Percentiles rank a stretch among this genome's conserved stretches.
phyloP scores from a whole-genome alignment of 2,329 filamentous ascomycete species.

The Alternaria viburni region DNA sequence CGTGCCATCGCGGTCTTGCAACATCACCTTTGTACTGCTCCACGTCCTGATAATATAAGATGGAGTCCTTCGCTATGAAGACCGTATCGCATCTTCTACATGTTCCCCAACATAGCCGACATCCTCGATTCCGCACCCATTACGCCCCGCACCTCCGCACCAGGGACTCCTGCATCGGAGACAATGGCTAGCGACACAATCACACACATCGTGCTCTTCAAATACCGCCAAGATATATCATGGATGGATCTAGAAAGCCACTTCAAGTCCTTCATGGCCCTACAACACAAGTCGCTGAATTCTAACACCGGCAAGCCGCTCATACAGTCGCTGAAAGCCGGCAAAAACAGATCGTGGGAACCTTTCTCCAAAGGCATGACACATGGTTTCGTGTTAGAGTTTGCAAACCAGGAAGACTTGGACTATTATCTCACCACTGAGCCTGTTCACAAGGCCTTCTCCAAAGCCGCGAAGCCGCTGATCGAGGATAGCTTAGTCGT shows the following conservation, averaged over 20 bases:
- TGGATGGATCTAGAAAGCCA: constrained; percentile 42
- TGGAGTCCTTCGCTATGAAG: not conserved
- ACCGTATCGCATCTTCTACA: not conserved
- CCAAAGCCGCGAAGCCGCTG: constrained; percentile 31
- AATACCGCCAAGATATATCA: constrained; percentile 39
- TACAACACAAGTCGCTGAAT: constrained; percentile 32
- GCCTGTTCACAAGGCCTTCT: constrained; percentile 40
- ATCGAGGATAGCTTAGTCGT: constrained; percentile 43
- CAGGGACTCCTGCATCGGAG: constrained; percentile 3
- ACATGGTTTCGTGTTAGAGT: constrained; percentile 45
- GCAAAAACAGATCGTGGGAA: constrained; percentile 45
- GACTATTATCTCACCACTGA: constrained; percentile 44
- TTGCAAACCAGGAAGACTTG: constrained; percentile 41
- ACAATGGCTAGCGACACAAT: constrained; percentile 18
- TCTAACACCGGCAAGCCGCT: constrained; percentile 36
- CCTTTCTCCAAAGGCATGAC: constrained; percentile 43
- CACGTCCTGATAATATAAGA: not conserved
- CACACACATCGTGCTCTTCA: constrained; percentile 47
- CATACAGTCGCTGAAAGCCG: constrained; percentile 41
- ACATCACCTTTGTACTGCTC: not conserved
- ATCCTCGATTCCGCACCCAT: constrained; percentile 6
- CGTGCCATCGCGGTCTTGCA: not conserved
- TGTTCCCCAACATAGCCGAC: constrained; percentile 8
- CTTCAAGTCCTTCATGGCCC: constrained; percentile 38
- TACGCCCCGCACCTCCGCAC: not conserved